Percentiles rank a stretch among this genome's conserved stretches.
These are phyloP conservation scores for Mycena sp. DNA, from an alignment of 1,284 basidiomycete genomes.

Conservation along the genomic window DNA sequence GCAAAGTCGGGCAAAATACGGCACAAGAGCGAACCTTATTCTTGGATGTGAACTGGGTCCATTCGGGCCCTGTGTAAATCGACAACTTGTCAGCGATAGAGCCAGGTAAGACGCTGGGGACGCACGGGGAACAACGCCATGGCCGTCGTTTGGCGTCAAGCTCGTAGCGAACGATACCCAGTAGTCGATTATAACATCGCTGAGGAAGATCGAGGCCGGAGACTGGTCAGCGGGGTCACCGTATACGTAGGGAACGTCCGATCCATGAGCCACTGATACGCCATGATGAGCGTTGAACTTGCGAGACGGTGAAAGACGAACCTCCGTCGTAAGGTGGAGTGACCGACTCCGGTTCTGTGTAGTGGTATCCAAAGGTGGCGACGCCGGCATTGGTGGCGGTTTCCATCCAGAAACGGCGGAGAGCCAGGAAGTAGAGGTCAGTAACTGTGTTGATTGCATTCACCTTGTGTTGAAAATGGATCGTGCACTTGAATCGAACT, in stretches of 20 bases:
- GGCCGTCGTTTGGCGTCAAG: not conserved
- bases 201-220: not conserved
- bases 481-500: too few species aligned
- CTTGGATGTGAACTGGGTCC: not conserved
- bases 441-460: not conserved
- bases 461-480: not conserved
- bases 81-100: not conserved
- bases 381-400: conserved; percentile 48
- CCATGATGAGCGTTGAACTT: not conserved
- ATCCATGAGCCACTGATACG: not conserved
- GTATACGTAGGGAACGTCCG: not conserved
- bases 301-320: conserved; percentile 3
- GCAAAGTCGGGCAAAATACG: not conserved
- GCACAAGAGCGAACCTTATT: not conserved
- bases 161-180: not conserved
- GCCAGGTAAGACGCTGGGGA: not conserved
- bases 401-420: conserved; percentile 51
- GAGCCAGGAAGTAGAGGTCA: conserved; percentile 53
- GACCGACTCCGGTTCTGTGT: conserved; percentile 48
- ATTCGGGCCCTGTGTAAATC: not conserved
- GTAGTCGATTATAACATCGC: not conserved
- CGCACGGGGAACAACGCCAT: not conserved
- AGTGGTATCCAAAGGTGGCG: conserved; percentile 56
- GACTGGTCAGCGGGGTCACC: not conserved
- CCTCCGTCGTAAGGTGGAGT: conserved; percentile 19